phyloP scores from a whole-genome alignment of 2,329 filamentous ascomycete species.

The Hypomyces perniciosus region DNA sequence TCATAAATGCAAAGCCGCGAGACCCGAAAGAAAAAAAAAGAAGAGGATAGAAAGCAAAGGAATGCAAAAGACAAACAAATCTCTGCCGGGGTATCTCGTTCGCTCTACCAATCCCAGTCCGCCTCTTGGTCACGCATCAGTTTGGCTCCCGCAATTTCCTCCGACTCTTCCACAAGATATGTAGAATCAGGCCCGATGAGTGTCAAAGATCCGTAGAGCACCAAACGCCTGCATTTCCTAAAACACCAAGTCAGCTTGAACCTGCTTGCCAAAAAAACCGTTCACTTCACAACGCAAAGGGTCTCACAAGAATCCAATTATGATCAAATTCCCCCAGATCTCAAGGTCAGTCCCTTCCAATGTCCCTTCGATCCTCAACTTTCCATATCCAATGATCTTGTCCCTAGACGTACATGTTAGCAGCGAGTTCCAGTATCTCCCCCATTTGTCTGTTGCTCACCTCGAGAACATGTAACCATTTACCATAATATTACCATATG shows the following conservation, averaged over 20 bases:
- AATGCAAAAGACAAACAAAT: neutral
- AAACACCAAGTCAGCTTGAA: neutral
- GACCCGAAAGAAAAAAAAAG: neutral
- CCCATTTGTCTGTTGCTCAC: constrained; percentile 22
- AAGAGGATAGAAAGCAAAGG: neutral
- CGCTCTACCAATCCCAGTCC: constrained; percentile 32
- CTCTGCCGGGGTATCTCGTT: neutral
- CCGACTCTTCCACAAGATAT: constrained; percentile 37
- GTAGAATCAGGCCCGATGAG: constrained; percentile 39
- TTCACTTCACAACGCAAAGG: neutral
- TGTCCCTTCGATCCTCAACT: constrained; percentile 38
- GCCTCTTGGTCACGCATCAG: constrained; percentile 36
- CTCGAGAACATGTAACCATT: constrained; percentile 33
- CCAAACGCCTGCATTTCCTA: constrained; percentile 37
- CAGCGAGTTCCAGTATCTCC: neutral
- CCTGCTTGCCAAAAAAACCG: neutral
- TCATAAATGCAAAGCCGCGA: neutral
- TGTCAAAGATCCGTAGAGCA: constrained; percentile 41
- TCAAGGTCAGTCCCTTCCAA: constrained; percentile 39
- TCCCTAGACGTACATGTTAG: constrained; percentile 24
- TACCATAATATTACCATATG: constrained; percentile 40
- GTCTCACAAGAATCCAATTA: constrained; percentile 40
- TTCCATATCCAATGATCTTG: constrained; percentile 42
- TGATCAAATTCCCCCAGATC: constrained; percentile 41
- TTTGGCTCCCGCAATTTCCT: constrained; percentile 39